These are phyloP conservation scores for Russula abietina DNA, from an alignment of 768 basidiomycete species.

Conservation along the genomic window DNA sequence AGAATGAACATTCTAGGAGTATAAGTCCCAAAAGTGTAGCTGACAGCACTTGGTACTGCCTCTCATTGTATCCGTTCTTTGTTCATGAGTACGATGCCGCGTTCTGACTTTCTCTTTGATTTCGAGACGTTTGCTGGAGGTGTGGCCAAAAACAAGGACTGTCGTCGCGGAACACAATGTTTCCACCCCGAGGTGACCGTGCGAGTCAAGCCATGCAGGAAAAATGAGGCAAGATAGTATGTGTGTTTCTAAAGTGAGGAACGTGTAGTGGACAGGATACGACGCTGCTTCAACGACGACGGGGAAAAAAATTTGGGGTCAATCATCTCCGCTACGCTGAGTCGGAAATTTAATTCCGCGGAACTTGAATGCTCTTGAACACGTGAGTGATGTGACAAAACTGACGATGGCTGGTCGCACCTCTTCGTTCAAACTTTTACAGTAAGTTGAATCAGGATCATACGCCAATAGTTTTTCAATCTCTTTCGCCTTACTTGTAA, in stretches of 20 bases:
- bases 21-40: neutral
- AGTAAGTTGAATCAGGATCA: too few relatives aligned
- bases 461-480: too few relatives aligned
- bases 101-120: neutral
- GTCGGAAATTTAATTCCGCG: neutral
- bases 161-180: too few relatives aligned
- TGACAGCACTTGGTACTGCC: neutral
- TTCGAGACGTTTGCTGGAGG: neutral
- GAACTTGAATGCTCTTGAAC: neutral
- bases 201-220: neutral
- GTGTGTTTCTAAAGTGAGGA: too few relatives aligned
- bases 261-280: neutral
- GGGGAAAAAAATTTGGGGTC: too few relatives aligned
- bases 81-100: neutral
- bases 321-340: neutral
- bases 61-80: neutral
- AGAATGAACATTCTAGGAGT: neutral
- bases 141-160: neutral
- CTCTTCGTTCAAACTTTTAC: too few relatives aligned
- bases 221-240: neutral
- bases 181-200: neutral
- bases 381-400: too few relatives aligned
- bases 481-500: neutral
- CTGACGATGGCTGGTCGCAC: too few relatives aligned
- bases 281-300: neutral